Evolutionary conservation across 768 basidiomycete genomes (phyloP), one percentile per base, ranked within the genome.

Genomic region (Phylloporus arenicola): DNA sequence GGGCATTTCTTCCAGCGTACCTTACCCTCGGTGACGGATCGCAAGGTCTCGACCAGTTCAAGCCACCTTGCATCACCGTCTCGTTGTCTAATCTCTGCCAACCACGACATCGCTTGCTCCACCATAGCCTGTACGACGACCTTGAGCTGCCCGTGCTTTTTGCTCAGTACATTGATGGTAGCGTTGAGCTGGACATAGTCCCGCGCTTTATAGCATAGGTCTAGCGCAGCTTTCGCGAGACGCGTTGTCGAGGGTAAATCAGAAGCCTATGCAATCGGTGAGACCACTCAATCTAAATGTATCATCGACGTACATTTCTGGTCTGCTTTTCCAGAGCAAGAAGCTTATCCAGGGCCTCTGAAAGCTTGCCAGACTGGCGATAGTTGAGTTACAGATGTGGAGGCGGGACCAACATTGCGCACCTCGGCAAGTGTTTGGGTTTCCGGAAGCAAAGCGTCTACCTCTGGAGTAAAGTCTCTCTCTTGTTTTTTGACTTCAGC

Each of bases 121-220:
- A 98, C 93, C 63, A 99, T 86, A n/a, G 83, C 79, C 61, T 93
- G 89, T 12, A 94, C 82, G 1, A 84, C 88, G 44, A 79, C 88
- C 66, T 97, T 94, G 56, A 98, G 75, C 64, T 99, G 96, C 0
- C 96, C 95, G 68, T 98, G 96, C 63, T 97, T 98, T 78, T 96
- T 97, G 70, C 86, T 86, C 57, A 96, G 70, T 16, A 80, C 43
- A 30, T 73, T 76, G 51, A 91, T 76, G 54, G 78, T 83, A 9
- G 78, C 73, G 63, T 93, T 92, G 50, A 94, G 71, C 47, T 82
- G 75, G 29, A 75, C 68, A 63, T 84, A 84, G 62, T 95, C 79
- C 51, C 76, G 77, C 20, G 82, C 82, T 55, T 84, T 72, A 66
- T 90, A 91, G 54, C 80, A 80, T 54, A 92, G 77, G 53, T 85